Evolutionary conservation across 116 monocot genomes (phyloP).

Genomic region (Phalaenopsis hybrid): DNA sequence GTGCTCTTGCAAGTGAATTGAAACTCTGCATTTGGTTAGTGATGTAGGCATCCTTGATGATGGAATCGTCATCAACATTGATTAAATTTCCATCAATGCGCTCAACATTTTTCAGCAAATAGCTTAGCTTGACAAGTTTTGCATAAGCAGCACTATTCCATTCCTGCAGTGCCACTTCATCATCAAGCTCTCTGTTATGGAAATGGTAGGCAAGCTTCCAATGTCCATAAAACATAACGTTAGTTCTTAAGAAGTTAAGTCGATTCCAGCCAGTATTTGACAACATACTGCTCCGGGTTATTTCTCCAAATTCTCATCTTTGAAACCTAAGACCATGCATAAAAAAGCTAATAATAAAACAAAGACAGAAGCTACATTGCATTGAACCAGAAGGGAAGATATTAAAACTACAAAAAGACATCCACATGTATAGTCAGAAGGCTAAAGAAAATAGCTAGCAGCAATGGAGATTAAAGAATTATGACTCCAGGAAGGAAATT

Average conservation of each 20-base stretch:
- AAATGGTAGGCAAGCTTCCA: slow-evolving; percentile 5
- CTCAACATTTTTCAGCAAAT: slow-evolving; percentile 30
- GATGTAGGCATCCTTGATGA: slow-evolving; percentile 27
- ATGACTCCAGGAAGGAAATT: background rate
- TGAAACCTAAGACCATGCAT: background rate
- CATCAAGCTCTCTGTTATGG: slow-evolving; percentile 10
- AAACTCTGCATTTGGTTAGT: slow-evolving; percentile 33
- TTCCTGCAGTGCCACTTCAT: slow-evolving; percentile 18
- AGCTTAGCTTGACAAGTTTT: slow-evolving; percentile 54
- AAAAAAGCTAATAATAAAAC: background rate
- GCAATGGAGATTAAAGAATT: background rate
- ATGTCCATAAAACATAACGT: background rate
- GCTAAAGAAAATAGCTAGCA: background rate
- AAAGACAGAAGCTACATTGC: background rate
- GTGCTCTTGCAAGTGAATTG: slow-evolving; percentile 50
- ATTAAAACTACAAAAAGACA: background rate
- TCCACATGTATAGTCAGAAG: background rate
- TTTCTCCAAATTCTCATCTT: background rate
- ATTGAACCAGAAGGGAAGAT: background rate
- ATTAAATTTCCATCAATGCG: slow-evolving; percentile 40
- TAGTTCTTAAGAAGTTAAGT: background rate
- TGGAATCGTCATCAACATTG: slow-evolving; percentile 16
- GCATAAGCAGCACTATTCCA: slow-evolving; percentile 62
- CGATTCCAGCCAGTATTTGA: background rate
- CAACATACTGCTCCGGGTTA: background rate